Conservation (phyloP, 345 rosid species). For the Sonneratia caseolaris region DNA sequence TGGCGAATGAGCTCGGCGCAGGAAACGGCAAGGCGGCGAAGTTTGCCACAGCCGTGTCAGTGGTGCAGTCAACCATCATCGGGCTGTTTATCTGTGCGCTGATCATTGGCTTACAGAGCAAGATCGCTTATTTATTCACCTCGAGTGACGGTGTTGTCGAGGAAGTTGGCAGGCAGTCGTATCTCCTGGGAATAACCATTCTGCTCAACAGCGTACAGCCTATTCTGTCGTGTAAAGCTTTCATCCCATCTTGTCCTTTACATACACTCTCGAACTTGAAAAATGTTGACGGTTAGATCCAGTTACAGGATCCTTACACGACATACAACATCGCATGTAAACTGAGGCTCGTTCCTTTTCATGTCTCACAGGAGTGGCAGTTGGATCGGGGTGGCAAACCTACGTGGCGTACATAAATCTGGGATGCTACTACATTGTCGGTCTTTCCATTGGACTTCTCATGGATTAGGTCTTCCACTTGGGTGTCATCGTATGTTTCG, state of each 20-base stretch:
- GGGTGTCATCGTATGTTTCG: conserved; percentile 41
- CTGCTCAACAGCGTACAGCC: conserved; percentile 34
- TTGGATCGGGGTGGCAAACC: conserved; percentile 85
- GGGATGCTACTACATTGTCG: conserved; percentile 59
- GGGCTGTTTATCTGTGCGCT: conserved; percentile 24
- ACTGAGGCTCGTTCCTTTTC: background rate
- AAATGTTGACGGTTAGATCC: no score
- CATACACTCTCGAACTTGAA: no score
- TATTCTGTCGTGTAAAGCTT: conserved; percentile 21
- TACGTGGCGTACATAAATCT: conserved; percentile 58
- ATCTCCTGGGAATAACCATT: conserved; percentile 23
- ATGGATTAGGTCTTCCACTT: conserved; percentile 57
- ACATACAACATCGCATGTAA: no score
- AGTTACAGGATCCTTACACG: no score
- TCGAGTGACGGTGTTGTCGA: conserved; percentile 18
- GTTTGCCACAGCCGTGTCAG: conserved; percentile 19
- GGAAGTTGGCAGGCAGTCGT: conserved; percentile 18
- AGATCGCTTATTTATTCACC: conserved; percentile 24
- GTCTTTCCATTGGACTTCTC: conserved; percentile 59
- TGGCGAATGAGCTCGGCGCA: conserved; percentile 32
- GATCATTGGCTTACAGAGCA: conserved; percentile 10
- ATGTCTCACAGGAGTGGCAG: conserved; percentile 52
- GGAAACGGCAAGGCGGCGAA: conserved; percentile 30
- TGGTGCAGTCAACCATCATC: conserved; percentile 23
- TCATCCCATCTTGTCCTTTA: background rate